Conservation (phyloP, 306 rosid genomes). For the Gleditsia sinensis region DNA sequence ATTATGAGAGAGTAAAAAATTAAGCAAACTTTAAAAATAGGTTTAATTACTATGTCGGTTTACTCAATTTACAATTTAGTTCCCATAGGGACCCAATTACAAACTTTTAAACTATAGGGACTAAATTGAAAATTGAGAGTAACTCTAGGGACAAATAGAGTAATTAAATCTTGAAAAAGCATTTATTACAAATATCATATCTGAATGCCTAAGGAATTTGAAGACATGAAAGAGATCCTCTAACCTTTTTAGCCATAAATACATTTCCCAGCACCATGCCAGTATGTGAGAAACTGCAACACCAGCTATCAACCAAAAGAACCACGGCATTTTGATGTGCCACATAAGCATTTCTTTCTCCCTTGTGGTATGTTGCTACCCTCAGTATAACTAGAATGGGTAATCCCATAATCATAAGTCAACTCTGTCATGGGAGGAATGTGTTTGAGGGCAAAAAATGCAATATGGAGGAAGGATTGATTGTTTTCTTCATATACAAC, state of each 20-base stretch:
- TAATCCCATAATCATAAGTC: slow-evolving; percentile 66
- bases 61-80: too few relatives aligned
- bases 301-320: slow-evolving; percentile 51
- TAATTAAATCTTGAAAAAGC: too few relatives aligned
- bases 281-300: slow-evolving; percentile 23
- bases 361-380: slow-evolving; percentile 32
- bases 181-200: background rate
- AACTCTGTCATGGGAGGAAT: slow-evolving; percentile 68
- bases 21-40: background rate
- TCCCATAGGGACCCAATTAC: too few relatives aligned
- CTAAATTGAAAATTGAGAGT: too few relatives aligned
- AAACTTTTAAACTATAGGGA: too few relatives aligned
- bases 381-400: slow-evolving; percentile 30
- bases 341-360: slow-evolving; percentile 61
- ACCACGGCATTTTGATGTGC: slow-evolving; percentile 58
- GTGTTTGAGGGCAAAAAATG: slow-evolving; percentile 61
- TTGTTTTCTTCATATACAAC: slow-evolving; percentile 52
- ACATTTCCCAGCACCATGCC: slow-evolving; percentile 32
- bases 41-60: too few relatives aligned
- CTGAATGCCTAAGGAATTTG: slow-evolving; percentile 13
- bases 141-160: too few relatives aligned
- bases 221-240: slow-evolving; percentile 25
- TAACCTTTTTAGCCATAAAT: slow-evolving; percentile 38
- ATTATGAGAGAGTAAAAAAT: background rate
- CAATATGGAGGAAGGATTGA: slow-evolving; percentile 58